These are phyloP conservation scores for Scenedesmus sp. DNA, from an alignment of 163 green algal species.

Conservation along the genomic window DNA sequence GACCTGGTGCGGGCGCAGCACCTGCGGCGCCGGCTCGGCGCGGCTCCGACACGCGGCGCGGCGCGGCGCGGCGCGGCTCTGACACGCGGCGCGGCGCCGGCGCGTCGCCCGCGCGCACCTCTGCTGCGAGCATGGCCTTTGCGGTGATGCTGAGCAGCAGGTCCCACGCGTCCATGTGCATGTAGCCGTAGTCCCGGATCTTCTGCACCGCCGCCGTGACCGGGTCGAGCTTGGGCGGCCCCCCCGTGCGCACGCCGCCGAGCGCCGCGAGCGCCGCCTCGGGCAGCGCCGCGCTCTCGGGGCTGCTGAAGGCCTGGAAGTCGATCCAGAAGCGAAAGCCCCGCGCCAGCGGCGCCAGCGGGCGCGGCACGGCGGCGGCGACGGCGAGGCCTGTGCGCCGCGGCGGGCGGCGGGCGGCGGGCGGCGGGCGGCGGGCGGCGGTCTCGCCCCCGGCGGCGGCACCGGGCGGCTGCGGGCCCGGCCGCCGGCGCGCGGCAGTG, in stretches of 20 bases:
- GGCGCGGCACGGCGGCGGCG: neutral
- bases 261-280: constrained; percentile 48
- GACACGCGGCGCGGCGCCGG: constrained; percentile 33
- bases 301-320: constrained; percentile 49
- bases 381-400: constrained; percentile 8
- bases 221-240: constrained; percentile 58
- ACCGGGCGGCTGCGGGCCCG: too few relatives aligned
- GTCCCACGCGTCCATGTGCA: constrained; percentile 71
- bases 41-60: too few relatives aligned
- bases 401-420: too few relatives aligned
- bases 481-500: too few relatives aligned
- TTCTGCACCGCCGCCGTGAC: constrained; percentile 46
- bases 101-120: constrained; percentile 30
- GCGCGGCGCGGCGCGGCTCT: too few relatives aligned
- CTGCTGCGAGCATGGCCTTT: constrained; percentile 66
- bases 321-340: constrained; percentile 63
- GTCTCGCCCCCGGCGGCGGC: too few relatives aligned
- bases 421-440: too few relatives aligned
- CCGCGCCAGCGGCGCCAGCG: neutral
- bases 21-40: constrained; percentile 58
- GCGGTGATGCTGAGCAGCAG: constrained; percentile 67
- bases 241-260: constrained; percentile 50
- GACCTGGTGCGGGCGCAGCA: constrained; percentile 57
- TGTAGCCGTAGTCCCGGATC: constrained; percentile 65
- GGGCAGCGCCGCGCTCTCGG: constrained; percentile 46